These are phyloP conservation scores for Trichomonas gallinae DNA, from an alignment of 208 protist genomes.

Conservation along the genomic window DNA sequence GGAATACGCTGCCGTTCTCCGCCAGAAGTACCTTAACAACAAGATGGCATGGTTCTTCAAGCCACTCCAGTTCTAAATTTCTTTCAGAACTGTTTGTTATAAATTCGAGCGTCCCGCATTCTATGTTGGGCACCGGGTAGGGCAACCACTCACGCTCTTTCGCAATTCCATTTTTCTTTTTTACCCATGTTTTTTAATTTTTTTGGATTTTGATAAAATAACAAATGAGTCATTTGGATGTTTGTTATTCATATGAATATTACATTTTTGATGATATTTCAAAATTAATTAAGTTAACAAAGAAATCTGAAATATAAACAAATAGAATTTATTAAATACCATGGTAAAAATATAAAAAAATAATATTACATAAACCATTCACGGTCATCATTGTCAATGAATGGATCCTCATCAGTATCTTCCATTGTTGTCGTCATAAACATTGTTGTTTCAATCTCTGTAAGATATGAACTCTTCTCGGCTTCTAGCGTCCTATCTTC, in stretches of 20 bases:
- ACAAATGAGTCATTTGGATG: too few species aligned
- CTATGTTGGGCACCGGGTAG: background rate
- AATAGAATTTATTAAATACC: too few species aligned
- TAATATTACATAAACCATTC: background rate
- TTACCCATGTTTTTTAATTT: too few species aligned
- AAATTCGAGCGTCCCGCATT: background rate
- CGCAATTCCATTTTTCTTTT: background rate
- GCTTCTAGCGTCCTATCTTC: background rate
- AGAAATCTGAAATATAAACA: too few species aligned
- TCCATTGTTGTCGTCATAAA: background rate
- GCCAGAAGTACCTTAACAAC: background rate
- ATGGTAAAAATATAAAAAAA: too few species aligned
- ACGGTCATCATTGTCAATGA: background rate
- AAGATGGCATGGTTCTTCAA: slow-evolving; percentile 10
- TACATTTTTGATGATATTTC: too few species aligned
- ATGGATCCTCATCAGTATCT: background rate
- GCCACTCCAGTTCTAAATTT: slow-evolving; percentile 10
- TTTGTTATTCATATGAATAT: too few species aligned
- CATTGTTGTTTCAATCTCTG: background rate
- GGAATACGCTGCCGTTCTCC: background rate
- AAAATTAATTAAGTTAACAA: too few species aligned
- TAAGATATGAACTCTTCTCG: background rate
- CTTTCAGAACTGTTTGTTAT: background rate
- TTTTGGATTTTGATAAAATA: too few species aligned
- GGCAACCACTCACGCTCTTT: background rate